These are phyloP conservation scores for Hymenoscyphus infarciens DNA, from an alignment of 2,329 filamentous ascomycete genomes.

Conservation along the genomic window DNA sequence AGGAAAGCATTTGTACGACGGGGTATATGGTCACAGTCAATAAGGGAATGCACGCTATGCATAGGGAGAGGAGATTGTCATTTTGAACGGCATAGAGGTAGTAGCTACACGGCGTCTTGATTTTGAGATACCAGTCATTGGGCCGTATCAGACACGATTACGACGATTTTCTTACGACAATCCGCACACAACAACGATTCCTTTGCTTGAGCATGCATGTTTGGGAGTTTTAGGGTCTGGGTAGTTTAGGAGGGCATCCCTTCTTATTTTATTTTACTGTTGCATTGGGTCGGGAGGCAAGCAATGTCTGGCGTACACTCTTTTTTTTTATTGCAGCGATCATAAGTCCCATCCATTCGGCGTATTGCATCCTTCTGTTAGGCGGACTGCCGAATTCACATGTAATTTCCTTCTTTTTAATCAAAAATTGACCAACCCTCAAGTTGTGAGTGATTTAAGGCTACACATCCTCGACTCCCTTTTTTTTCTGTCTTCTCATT, in stretches of 20 bases:
- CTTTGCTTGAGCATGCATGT: constrained; percentile 27
- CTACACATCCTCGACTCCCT: background rate
- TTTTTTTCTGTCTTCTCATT: background rate
- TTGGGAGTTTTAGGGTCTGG: constrained; percentile 26
- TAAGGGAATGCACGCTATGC: constrained; percentile 24
- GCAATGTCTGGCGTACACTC: constrained; percentile 33
- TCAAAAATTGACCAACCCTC: background rate
- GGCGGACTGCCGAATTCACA: background rate
- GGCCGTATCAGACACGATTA: constrained; percentile 32
- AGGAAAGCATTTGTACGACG: constrained; percentile 8
- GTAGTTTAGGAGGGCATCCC: constrained; percentile 13
- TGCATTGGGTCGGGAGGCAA: constrained; percentile 25
- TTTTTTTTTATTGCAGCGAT: constrained; percentile 20
- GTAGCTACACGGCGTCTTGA: constrained; percentile 27
- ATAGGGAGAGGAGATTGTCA: constrained; percentile 23
- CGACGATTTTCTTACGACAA: constrained; percentile 30
- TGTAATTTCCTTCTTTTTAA: constrained; percentile 3
- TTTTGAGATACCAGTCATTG: constrained; percentile 22
- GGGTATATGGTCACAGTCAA: constrained; percentile 12
- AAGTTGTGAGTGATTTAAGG: background rate
- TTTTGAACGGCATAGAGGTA: constrained; percentile 24
- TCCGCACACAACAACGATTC: constrained; percentile 12
- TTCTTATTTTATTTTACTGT: constrained; percentile 12
- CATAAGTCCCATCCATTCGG: constrained; percentile 8
- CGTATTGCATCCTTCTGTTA: background rate